Conservation (phyloP, 108 stramenopile species). For the Nitzschia inconspicua region DNA sequence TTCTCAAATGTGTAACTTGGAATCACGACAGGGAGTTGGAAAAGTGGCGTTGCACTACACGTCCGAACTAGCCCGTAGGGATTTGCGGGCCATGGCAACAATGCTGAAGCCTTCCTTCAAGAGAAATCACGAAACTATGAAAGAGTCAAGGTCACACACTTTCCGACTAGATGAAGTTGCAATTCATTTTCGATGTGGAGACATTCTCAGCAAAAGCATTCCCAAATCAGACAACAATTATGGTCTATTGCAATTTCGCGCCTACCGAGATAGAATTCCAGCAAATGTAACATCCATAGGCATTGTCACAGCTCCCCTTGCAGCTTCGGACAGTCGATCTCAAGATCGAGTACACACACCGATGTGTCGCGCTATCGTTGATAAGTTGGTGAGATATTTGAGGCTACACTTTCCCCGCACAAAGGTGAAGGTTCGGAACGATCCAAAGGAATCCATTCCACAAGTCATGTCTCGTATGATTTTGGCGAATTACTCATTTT, state of each 20-base stretch:
- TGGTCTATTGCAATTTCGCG: constrained; percentile 24
- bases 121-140: neutral
- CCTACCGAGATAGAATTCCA: constrained; percentile 14
- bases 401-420: constrained; percentile 6
- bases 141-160: too few relatives aligned
- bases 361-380: constrained; percentile 9
- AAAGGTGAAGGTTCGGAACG: constrained; percentile 22
- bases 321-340: neutral
- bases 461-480: constrained; percentile 20
- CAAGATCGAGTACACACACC: constrained; percentile 7
- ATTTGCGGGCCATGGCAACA: constrained; percentile 22
- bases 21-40: constrained; percentile 21
- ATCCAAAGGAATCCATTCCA: constrained; percentile 22
- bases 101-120: constrained; percentile 1
- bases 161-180: constrained; percentile 28
- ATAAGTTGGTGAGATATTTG: constrained; percentile 11
- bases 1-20: too few relatives aligned
- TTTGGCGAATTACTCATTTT: constrained; percentile 23
- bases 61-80: constrained; percentile 10
- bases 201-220: constrained; percentile 5
- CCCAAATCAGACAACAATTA: constrained; percentile 17
- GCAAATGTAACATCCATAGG: constrained; percentile 15
- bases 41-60: constrained; percentile 11
- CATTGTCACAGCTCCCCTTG: constrained; percentile 30
- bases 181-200: constrained; percentile 39